Conservation (phyloP, 2,329 filamentous ascomycete species). For the Aureobasidium lini region DNA sequence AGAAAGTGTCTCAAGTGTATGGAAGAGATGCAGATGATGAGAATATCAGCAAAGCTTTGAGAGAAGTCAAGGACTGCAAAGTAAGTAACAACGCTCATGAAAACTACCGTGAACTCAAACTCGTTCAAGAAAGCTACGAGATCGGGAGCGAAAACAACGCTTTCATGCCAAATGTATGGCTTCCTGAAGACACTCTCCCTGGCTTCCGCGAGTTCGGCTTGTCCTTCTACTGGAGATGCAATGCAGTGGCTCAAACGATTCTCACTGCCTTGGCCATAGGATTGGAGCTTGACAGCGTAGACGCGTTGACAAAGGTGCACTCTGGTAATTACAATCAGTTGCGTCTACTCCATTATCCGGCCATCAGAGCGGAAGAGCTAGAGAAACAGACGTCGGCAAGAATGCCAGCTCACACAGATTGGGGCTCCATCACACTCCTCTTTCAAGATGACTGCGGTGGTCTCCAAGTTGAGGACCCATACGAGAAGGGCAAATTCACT, state of each 20-base stretch:
- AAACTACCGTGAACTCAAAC: background rate
- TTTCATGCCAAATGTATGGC: slow-evolving; percentile 41
- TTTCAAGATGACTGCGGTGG: slow-evolving; percentile 37
- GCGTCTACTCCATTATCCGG: slow-evolving; percentile 33
- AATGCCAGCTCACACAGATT: slow-evolving; percentile 35
- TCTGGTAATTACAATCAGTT: slow-evolving; percentile 21
- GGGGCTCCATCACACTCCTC: slow-evolving; percentile 35
- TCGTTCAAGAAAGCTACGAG: slow-evolving; percentile 34
- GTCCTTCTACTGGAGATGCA: slow-evolving; percentile 28
- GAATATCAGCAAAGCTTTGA: slow-evolving; percentile 12
- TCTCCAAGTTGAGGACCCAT: slow-evolving; percentile 31
- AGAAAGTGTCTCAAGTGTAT: slow-evolving; percentile 27
- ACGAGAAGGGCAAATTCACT: slow-evolving; percentile 23
- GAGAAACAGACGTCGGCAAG: slow-evolving; percentile 27
- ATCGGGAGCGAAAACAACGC: slow-evolving; percentile 38
- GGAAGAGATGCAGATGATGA: slow-evolving; percentile 15
- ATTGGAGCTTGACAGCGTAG: slow-evolving; percentile 24
- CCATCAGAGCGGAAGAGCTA: slow-evolving; percentile 25
- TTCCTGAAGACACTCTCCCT: slow-evolving; percentile 38
- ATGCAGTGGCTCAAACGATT: slow-evolving; percentile 23
- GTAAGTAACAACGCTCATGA: background rate
- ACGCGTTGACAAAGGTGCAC: slow-evolving; percentile 18
- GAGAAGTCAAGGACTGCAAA: slow-evolving; percentile 20
- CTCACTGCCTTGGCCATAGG: slow-evolving; percentile 29
- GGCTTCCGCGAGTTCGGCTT: slow-evolving; percentile 32